A percentile compares a stretch with the other conserved stretches of the same genome.
phyloP scores from a whole-genome alignment of 1,139 yeast genomes.

The Saccharomyces pastorianus region DNA sequence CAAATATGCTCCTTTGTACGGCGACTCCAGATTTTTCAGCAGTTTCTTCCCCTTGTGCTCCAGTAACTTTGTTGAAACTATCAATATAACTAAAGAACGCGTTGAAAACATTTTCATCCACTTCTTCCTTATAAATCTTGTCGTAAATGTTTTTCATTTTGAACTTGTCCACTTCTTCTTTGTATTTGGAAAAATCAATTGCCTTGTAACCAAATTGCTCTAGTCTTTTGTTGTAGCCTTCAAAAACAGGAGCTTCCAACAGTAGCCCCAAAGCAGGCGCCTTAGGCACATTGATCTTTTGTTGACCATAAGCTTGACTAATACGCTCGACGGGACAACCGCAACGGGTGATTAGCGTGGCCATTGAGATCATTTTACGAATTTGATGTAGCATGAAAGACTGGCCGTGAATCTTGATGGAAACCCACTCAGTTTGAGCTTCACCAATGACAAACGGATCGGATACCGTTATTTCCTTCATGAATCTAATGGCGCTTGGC shows the following conservation, averaged over 20 bases:
- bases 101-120: conserved; percentile 74
- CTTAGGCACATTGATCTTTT: conserved; percentile 83
- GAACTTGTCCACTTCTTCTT: conserved; percentile 69
- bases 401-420: conserved; percentile 94
- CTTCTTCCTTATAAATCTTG: conserved; percentile 84
- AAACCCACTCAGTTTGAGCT: conserved; percentile 92
- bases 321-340: conserved; percentile 76
- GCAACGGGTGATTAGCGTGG: conserved; percentile 73
- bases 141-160: conserved; percentile 86
- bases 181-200: conserved; percentile 60
- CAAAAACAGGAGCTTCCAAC: conserved; percentile 87
- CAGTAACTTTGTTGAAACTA: conserved; percentile 42
- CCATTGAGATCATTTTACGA: conserved; percentile 97
- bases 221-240: conserved; percentile 67
- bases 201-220: conserved; percentile 72
- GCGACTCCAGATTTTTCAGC: conserved; percentile 21
- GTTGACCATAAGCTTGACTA: conserved; percentile 64
- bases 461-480: conserved; percentile 69
- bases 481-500: conserved; percentile 73
- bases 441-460: conserved; percentile 89
- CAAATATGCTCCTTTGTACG: conserved; percentile 47
- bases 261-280: conserved; percentile 94
- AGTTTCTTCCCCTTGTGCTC: conserved; percentile 26
- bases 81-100: conserved; percentile 88
- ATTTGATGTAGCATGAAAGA: conserved; percentile 97